Evolutionary conservation across 495 filamentous ascomycete species (phyloP).

Genomic region (Aspergillus avenaceus): DNA sequence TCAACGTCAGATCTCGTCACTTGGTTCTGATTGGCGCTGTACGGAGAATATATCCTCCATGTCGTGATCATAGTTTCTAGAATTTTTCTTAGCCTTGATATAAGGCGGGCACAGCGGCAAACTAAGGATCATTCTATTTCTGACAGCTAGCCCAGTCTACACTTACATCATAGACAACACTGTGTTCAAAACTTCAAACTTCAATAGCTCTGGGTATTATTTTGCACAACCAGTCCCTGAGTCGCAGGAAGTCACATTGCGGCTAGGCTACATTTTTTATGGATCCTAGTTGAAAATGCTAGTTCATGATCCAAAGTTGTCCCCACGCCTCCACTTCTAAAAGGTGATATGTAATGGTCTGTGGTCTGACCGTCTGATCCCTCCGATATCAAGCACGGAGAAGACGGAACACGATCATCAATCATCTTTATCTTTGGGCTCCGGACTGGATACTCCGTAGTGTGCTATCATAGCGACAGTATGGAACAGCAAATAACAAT

Average conservation of each 20-base stretch:
- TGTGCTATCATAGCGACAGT: neutral
- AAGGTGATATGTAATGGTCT: constrained; percentile 8
- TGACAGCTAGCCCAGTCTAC: neutral
- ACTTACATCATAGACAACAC: neutral
- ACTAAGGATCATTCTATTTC: neutral
- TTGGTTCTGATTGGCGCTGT: neutral
- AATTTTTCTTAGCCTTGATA: neutral
- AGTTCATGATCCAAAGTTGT: constrained; percentile 1
- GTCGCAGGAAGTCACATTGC: neutral
- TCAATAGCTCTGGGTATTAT: neutral
- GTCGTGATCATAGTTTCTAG: neutral
- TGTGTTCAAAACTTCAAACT: too few species aligned
- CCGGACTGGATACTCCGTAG: neutral
- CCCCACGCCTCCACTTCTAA: constrained; percentile 18
- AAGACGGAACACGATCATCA: neutral
- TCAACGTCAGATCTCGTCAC: neutral
- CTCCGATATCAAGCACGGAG: constrained; percentile 2
- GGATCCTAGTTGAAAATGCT: too few species aligned
- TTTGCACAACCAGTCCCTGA: constrained; percentile 4
- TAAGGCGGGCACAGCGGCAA: neutral
- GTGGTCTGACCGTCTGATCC: constrained; percentile 10
- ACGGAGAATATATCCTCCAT: neutral
- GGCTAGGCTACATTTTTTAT: neutral
- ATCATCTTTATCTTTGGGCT: neutral
- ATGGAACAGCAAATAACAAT: neutral